phyloP scores from a whole-genome alignment of 768 basidiomycete species.

The Phlebiopsis flavidoalba region DNA sequence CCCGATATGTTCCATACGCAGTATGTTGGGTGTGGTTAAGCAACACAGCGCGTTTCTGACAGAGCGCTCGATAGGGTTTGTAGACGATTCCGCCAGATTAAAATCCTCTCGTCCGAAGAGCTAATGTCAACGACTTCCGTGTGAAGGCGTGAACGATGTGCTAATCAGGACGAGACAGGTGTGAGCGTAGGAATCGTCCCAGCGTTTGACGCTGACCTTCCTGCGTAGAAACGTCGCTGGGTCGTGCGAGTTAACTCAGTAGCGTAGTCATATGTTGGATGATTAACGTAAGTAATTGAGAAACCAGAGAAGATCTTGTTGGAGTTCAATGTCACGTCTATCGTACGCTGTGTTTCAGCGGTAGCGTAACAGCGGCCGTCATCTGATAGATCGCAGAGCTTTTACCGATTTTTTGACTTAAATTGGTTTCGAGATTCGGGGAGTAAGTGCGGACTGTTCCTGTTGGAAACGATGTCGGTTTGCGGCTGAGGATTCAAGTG shows the following conservation, averaged over 20 bases:
- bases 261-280: neutral
- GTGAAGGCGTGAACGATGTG: neutral
- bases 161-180: neutral
- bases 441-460: neutral
- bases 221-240: neutral
- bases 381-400: no score
- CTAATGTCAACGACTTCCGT: constrained; percentile 10
- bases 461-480: neutral
- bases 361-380: no score
- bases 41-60: neutral
- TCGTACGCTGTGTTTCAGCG: no score
- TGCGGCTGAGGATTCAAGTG: neutral
- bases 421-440: no score
- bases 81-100: neutral
- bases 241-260: neutral
- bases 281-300: neutral
- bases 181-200: neutral
- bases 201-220: neutral
- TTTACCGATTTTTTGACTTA: no score
- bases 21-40: no score
- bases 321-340: no score
- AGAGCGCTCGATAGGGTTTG: neutral
- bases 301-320: no score
- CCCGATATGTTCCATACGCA: no score
- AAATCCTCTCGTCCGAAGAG: neutral